A percentile compares a stretch with the other conserved stretches of the same genome.
These are phyloP conservation scores for Venturia oleaginea DNA, from an alignment of 2,329 filamentous ascomycete genomes.

Conservation along the genomic window DNA sequence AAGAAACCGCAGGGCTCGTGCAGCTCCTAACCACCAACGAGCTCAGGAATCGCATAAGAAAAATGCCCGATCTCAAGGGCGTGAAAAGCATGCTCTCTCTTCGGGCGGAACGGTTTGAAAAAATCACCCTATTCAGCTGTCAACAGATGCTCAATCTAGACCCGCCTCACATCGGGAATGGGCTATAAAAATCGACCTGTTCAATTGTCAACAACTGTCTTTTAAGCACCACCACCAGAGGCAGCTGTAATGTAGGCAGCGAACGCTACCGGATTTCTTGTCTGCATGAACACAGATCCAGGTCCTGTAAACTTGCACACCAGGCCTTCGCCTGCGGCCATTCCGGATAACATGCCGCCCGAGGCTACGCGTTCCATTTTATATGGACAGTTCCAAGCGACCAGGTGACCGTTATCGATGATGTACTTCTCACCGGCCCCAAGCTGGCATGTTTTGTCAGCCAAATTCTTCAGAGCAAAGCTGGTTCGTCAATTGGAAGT, in stretches of 20 bases:
- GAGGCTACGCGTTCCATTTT: slow-evolving; percentile 81
- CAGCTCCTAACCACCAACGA: no score
- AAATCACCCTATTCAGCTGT: no score
- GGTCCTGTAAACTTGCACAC: slow-evolving; percentile 90
- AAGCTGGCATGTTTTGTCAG: slow-evolving; percentile 28
- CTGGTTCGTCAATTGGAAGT: not conserved
- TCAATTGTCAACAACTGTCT: not conserved
- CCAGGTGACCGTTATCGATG: slow-evolving; percentile 84
- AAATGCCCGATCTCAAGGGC: no score
- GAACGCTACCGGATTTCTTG: slow-evolving; percentile 67
- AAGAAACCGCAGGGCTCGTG: no score
- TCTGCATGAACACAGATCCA: slow-evolving; percentile 87
- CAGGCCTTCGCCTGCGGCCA: slow-evolving; percentile 75
- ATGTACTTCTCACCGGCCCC: slow-evolving; percentile 73
- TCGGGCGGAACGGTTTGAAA: no score
- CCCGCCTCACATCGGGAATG: no score
- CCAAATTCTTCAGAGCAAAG: not conserved
- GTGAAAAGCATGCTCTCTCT: no score
- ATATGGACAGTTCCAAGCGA: slow-evolving; percentile 96
- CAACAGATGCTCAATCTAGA: no score
- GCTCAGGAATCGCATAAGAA: no score
- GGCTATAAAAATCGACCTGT: not conserved
- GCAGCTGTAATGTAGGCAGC: slow-evolving; percentile 21
- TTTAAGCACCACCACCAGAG: not conserved
- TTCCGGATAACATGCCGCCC: slow-evolving; percentile 82